Percentiles rank a stretch among this genome's conserved stretches.
Evolutionary conservation across 768 basidiomycete genomes (phyloP).

Genomic region (Tricholoma terreum): DNA sequence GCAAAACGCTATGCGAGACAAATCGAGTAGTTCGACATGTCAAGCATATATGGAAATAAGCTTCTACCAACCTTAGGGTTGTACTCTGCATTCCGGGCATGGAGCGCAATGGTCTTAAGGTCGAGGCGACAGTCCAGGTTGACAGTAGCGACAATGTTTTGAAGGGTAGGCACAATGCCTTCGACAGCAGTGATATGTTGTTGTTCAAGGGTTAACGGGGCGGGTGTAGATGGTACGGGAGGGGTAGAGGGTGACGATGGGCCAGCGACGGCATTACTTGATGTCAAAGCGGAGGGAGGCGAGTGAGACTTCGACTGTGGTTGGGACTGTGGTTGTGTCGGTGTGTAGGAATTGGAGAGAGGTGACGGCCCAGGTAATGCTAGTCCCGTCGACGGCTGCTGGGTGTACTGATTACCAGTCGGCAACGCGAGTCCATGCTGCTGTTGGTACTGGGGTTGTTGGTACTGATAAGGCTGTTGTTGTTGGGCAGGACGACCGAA

Average conservation of each 20-base stretch:
- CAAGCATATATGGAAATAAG: slow-evolving; percentile 38
- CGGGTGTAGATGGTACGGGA: slow-evolving; percentile 65
- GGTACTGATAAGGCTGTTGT: slow-evolving; percentile 37
- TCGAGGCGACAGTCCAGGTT: slow-evolving; percentile 96
- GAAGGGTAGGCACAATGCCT: slow-evolving; percentile 97
- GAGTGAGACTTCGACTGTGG: slow-evolving; percentile 29
- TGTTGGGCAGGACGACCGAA: slow-evolving; percentile 60
- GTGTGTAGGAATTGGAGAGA: slow-evolving; percentile 52
- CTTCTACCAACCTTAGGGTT: slow-evolving; percentile 94
- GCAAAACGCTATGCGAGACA: slow-evolving; percentile 92
- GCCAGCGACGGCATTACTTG: slow-evolving; percentile 47
- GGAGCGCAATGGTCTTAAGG: slow-evolving; percentile 96
- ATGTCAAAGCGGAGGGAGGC: slow-evolving; percentile 16
- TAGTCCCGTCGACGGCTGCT: slow-evolving; percentile 35
- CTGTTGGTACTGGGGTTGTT: slow-evolving; percentile 43
- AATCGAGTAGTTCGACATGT: slow-evolving; percentile 62
- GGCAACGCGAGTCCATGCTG: slow-evolving; percentile 58
- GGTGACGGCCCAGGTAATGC: slow-evolving; percentile 54
- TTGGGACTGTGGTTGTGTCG: slow-evolving; percentile 28
- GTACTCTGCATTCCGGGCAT: slow-evolving; percentile 98
- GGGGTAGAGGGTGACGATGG: slow-evolving; percentile 53
- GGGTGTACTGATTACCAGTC: slow-evolving; percentile 48
- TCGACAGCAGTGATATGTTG: slow-evolving; percentile 96
- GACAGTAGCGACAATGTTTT: slow-evolving; percentile 99
- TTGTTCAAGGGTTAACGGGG: slow-evolving; percentile 79